Evolutionary conservation across 2,329 filamentous ascomycete genomes (phyloP).

Genomic region (Emericellopsis cladophorae): DNA sequence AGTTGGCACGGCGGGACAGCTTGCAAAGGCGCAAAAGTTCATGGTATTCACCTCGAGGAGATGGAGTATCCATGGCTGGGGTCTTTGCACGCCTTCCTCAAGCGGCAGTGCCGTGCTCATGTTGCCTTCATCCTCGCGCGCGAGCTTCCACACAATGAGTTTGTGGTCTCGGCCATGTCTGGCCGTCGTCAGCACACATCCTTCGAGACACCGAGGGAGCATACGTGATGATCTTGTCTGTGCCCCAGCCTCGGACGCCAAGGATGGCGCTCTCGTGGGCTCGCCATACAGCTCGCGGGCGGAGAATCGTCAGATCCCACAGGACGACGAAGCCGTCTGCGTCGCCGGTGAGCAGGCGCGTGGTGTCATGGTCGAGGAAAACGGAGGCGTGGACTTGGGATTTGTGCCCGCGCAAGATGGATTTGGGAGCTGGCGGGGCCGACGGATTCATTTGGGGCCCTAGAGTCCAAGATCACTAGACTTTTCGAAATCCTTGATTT

Average conservation of each 20-base stretch:
- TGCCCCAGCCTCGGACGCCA: constrained; percentile 57
- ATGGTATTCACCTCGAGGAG: constrained; percentile 79
- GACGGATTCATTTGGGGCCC: constrained; percentile 12
- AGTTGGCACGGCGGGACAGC: constrained; percentile 27
- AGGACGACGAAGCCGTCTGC: constrained; percentile 79
- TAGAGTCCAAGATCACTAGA: not conserved
- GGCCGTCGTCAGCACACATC: not conserved
- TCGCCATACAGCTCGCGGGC: constrained; percentile 74
- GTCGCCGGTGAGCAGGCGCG: constrained; percentile 70
- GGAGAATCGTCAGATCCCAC: constrained; percentile 75
- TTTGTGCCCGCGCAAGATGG: constrained; percentile 74
- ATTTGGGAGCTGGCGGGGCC: constrained; percentile 26
- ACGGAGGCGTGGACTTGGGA: constrained; percentile 65
- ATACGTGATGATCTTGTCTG: constrained; percentile 66
- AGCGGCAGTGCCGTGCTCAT: constrained; percentile 62
- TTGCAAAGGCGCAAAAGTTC: constrained; percentile 84
- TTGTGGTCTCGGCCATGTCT: constrained; percentile 88
- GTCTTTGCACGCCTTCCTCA: constrained; percentile 39
- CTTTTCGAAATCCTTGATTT: not conserved
- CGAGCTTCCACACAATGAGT: constrained; percentile 72
- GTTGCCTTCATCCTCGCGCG: constrained; percentile 41
- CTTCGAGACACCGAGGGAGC: not conserved
- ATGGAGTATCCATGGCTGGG: constrained; percentile 75
- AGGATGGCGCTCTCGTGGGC: constrained; percentile 71
- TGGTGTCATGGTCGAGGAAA: constrained; percentile 58